A percentile compares a stretch with the other conserved stretches of the same genome.
Evolutionary conservation across 192 early-diverging fungal genomes (phyloP).

Genomic region (Cetraspora pellucida): DNA sequence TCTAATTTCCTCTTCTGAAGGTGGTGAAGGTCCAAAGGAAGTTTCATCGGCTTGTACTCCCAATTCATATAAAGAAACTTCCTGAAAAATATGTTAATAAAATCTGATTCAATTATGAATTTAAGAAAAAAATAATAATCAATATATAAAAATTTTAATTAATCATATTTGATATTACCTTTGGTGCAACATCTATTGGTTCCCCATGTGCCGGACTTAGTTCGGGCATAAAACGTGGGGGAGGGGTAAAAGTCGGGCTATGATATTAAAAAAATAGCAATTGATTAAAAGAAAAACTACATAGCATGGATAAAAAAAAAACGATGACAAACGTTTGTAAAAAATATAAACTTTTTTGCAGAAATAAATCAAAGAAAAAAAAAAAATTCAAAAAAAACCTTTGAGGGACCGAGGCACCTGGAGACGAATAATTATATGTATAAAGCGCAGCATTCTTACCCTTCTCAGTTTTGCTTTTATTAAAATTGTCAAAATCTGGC

Average conservation of each 20-base stretch:
- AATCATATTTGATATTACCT: constrained; percentile 45
- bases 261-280: background rate
- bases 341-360: background rate
- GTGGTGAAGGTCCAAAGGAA: constrained; percentile 54
- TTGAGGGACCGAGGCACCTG: constrained; percentile 7
- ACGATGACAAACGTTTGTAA: constrained; percentile 7
- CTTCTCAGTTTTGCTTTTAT: constrained; percentile 39
- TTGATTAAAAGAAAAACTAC: no score
- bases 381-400: constrained; percentile 5
- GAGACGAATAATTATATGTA: background rate
- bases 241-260: constrained; percentile 30
- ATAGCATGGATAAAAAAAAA: no score
- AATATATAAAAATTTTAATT: no score
- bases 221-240: constrained; percentile 54
- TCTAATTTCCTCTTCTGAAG: constrained; percentile 53
- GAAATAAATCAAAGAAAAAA: background rate
- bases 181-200: constrained; percentile 86
- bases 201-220: constrained; percentile 73
- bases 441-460: constrained; percentile 30
- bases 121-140: no score
- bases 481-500: constrained; percentile 40
- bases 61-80: constrained; percentile 87
- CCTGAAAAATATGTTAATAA: constrained; percentile 43
- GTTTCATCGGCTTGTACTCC: constrained; percentile 75
- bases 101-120: no score